phyloP scores from a whole-genome alignment of 2,329 filamentous ascomycete genomes.

The Bipolaris cookei region DNA sequence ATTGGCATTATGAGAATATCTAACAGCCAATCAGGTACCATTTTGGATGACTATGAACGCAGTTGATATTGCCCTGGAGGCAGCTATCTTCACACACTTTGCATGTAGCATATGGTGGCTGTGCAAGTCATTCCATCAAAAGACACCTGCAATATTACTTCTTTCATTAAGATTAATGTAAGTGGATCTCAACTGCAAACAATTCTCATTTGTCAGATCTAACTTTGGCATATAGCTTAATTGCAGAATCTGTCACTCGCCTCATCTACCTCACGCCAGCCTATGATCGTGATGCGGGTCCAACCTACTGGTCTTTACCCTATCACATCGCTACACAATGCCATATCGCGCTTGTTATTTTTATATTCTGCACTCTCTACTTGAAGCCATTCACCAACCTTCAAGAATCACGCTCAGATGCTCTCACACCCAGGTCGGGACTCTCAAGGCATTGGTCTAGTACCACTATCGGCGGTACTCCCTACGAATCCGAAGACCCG shows the following conservation, averaged over 20 bases:
- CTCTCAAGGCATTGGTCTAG: constrained; percentile 27
- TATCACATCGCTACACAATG: constrained; percentile 33
- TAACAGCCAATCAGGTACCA: constrained; percentile 7
- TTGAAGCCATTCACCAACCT: constrained; percentile 24
- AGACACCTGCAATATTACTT: constrained; percentile 22
- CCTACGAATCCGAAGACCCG: constrained; percentile 22
- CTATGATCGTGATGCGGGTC: constrained; percentile 16
- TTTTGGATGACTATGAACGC: constrained; percentile 33
- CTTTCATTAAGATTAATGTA: constrained; percentile 34
- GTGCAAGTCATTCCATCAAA: constrained; percentile 24
- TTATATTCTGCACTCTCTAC: constrained; percentile 31
- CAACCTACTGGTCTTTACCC: constrained; percentile 28
- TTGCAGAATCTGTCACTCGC: constrained; percentile 30
- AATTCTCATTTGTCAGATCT: neutral
- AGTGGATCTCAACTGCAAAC: neutral
- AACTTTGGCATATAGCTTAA: constrained; percentile 23
- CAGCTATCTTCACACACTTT: constrained; percentile 26
- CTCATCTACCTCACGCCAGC: constrained; percentile 27
- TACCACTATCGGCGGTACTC: constrained; percentile 31
- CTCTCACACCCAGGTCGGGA: constrained; percentile 9
- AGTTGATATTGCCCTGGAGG: constrained; percentile 29
- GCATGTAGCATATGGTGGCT: constrained; percentile 26
- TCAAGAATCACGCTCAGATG: constrained; percentile 14
- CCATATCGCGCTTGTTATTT: constrained; percentile 30
- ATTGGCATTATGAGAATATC: neutral